Conservation (phyloP, 306 rosid species). For the Prunus salicina region DNA sequence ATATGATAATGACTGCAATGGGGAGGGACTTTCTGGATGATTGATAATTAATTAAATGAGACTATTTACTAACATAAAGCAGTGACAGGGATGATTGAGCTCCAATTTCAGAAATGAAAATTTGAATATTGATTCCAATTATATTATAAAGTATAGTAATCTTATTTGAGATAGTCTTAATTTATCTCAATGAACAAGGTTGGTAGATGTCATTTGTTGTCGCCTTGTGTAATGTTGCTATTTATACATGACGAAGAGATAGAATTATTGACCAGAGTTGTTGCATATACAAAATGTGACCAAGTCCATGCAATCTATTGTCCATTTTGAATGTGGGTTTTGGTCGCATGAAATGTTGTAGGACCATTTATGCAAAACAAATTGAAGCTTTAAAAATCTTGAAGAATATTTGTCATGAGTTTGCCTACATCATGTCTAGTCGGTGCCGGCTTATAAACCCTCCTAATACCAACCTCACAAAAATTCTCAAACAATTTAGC, state of each 20-base stretch:
- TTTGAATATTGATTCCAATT: background rate
- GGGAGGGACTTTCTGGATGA: background rate
- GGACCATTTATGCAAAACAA: conserved; percentile 22
- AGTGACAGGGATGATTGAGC: background rate
- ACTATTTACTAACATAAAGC: background rate
- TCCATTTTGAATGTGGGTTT: background rate
- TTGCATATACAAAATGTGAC: background rate
- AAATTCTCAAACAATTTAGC: conserved; percentile 16
- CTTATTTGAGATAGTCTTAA: background rate
- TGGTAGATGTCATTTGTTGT: conserved; percentile 2
- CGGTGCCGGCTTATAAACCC: conserved; percentile 56
- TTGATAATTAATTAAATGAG: background rate
- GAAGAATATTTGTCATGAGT: conserved; percentile 32
- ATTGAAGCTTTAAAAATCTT: conserved; percentile 1
- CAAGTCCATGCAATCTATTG: background rate
- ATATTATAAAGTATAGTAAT: background rate
- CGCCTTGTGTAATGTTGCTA: background rate
- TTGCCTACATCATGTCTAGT: conserved; percentile 42
- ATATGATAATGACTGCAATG: background rate
- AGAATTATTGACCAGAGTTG: background rate
- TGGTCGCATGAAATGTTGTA: background rate
- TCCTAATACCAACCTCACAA: background rate
- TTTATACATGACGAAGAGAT: background rate
- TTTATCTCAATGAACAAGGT: conserved; percentile 18
- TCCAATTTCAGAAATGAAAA: background rate